These are phyloP conservation scores for Punctularia strigosozonata DNA, from an alignment of 768 basidiomycete species.

Conservation along the genomic window DNA sequence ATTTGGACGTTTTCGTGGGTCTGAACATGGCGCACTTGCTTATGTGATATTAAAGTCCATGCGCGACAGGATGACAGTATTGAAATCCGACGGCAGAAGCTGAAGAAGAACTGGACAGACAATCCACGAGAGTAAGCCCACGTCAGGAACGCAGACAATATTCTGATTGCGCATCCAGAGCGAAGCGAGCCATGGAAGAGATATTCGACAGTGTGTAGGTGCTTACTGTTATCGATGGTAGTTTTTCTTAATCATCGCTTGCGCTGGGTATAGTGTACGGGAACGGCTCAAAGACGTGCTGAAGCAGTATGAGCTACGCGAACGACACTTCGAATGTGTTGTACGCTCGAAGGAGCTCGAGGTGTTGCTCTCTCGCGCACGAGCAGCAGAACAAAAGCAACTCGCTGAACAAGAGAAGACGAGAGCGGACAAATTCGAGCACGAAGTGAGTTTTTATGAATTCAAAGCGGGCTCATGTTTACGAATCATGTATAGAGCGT, in stretches of 20 bases:
- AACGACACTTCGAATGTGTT: slow-evolving; percentile 87
- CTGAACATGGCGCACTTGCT: background rate
- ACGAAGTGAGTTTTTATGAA: slow-evolving; percentile 45
- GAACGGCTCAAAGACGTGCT: slow-evolving; percentile 82
- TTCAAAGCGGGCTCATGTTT: slow-evolving; percentile 1
- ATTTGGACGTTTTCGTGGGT: slow-evolving; percentile 52
- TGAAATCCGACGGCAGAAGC: slow-evolving; percentile 51
- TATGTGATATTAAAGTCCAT: background rate
- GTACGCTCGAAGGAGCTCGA: slow-evolving; percentile 89
- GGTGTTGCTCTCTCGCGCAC: slow-evolving; percentile 74
- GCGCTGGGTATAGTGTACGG: slow-evolving; percentile 45
- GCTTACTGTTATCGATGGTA: slow-evolving; percentile 1
- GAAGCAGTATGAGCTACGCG: slow-evolving; percentile 80
- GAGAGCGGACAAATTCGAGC: slow-evolving; percentile 56
- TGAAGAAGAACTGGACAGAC: slow-evolving; percentile 76
- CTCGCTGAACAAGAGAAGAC: slow-evolving; percentile 65
- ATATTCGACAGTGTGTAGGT: slow-evolving; percentile 82
- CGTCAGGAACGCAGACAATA: background rate
- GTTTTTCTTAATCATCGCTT: too few relatives aligned
- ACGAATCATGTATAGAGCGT: slow-evolving; percentile 32
- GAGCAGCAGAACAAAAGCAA: slow-evolving; percentile 81
- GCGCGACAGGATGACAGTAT: slow-evolving; percentile 45
- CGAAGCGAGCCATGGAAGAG: slow-evolving; percentile 63
- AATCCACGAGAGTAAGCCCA: slow-evolving; percentile 57
- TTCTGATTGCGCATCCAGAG: slow-evolving; percentile 28